Base-by-base conservation (phyloP, 805 yeast genomes). In the Teunomyces barrocoloradensis region DNA sequence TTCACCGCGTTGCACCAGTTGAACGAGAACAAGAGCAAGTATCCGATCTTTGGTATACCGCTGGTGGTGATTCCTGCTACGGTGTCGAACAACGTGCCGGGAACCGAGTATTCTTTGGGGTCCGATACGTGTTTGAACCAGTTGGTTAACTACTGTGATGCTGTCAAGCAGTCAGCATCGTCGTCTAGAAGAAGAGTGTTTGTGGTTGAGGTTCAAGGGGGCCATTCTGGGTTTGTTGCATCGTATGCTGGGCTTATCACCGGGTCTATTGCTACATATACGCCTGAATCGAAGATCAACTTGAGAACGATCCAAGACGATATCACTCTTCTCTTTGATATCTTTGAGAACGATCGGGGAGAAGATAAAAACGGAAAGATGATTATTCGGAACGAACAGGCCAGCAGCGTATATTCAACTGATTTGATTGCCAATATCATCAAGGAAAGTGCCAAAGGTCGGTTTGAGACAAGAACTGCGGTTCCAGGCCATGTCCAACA, bases 401-500 rank as follows among this genome's bases (percentile, higher is more conserved):
- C 85, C 4, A 80, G 87, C 6, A 74, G 78, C 51, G 88, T 86
- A n/a, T 76, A 83, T 53, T 68, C 83, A 10, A 80, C 91, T 1
- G 80, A 84, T 45, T 75, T 82, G 23, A 75, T 87, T 58, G 85
- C 92, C n/a, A 81, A 83, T 33, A 84, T 87, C 47, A 77, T 85
- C 51, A 76, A 78, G 49, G 85, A 81, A 54, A 82, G 82, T 51
- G 79, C 84, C 25, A 69, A 77, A 17, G 84, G 85, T 29, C 75
- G 80, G 57, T 87, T 85, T 55, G 92, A 87, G 57, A 82, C 89
- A 18, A 82, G 84, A 64, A 81, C 91, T 5, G 94, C 94, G 10
- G 75, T 84, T 46, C 95, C 95, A 20, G 94, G 95, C 18, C 95
- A 87, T 61, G 91, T 87, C 28, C 94, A 87, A 69, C 95, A 87